Evolutionary conservation across 1,284 basidiomycete species (phyloP).

Genomic region (Puccinia horiana): DNA sequence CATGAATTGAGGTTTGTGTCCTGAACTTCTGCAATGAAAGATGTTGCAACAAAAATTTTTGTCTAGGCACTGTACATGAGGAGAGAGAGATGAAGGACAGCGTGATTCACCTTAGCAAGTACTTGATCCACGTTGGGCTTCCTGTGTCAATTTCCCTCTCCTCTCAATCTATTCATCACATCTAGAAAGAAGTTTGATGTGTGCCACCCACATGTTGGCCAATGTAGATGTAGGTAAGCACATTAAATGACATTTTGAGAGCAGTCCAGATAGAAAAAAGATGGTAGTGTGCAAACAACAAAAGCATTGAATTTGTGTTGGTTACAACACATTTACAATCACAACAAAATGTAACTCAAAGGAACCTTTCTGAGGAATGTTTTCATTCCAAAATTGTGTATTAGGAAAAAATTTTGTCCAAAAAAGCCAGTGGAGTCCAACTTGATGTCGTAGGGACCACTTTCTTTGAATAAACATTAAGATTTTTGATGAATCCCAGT

Average conservation of each 20-base stretch:
- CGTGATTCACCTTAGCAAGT: too few relatives aligned
- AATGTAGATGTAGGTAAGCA: neutral
- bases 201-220: slow-evolving; percentile 28
- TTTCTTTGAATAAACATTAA: slow-evolving; percentile 35
- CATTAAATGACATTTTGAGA: neutral
- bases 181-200: neutral
- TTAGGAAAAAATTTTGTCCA: too few relatives aligned
- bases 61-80: too few relatives aligned
- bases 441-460: slow-evolving; percentile 36
- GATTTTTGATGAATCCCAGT: neutral
- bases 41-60: too few relatives aligned
- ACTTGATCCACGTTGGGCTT: too few relatives aligned
- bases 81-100: too few relatives aligned
- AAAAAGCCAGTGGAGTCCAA: slow-evolving; percentile 29
- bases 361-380: neutral
- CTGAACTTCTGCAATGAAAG: too few relatives aligned
- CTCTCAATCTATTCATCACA: too few relatives aligned
- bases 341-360: neutral
- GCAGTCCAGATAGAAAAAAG: neutral
- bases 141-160: too few relatives aligned
- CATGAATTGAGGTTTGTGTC: too few relatives aligned
- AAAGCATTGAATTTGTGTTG: neutral
- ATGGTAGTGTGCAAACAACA: neutral
- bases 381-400: slow-evolving; percentile 27
- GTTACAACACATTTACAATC: neutral